Evolutionary conservation across 2,329 filamentous ascomycete species (phyloP), one percentile per base, ranked within the genome.

Genomic region (Fusarium sp.): DNA sequence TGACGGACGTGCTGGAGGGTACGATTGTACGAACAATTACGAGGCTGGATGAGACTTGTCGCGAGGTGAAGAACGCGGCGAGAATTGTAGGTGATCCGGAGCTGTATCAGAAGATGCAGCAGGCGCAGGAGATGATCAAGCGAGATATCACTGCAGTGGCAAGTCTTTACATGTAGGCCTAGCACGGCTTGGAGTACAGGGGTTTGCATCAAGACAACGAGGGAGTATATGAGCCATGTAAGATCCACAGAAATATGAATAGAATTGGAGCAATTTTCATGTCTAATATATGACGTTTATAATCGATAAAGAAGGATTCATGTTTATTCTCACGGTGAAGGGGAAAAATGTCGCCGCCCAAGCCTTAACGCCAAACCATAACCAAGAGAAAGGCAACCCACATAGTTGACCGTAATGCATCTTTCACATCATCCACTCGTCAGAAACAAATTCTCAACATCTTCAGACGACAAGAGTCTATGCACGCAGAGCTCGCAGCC

Each of bases 1-100:
- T 99, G 73, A 99, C 95, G 7, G 94, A 98, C 75, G 93, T 99
- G 54, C 87, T 98, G 71, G 95, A 99, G 77, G 95, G 95, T 2
- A 98, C 95, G 0, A 98, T 99, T 78, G 95, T 99, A 43, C 83
- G 95, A 48, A 94, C 95, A 3, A 98, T 99, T 69, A 96, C 93
- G 38, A 82, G 95, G 25, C 81, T 99, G 55, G 95, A 99, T 72
- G 95, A 99, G 83, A 97, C 93, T 8, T 99, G 95, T 74, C 85
- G 95, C 43, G 95, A 99, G 78, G 95, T 98, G 53, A 97, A 97
- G 83, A 98, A 97, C 74, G 94, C 95, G 34, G 95, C 95, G 26
- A 85, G 95, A 67, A 92, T 99, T 66, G 93, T 99, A 68, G 95
- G 95, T 24, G 95, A 99, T 74, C 95, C 95, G 4, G 90, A 90